Percentiles rank a stretch among this genome's conserved stretches.
Conservation (phyloP, 2,329 filamentous ascomycete species). For the Basipetospora sp. region DNA sequence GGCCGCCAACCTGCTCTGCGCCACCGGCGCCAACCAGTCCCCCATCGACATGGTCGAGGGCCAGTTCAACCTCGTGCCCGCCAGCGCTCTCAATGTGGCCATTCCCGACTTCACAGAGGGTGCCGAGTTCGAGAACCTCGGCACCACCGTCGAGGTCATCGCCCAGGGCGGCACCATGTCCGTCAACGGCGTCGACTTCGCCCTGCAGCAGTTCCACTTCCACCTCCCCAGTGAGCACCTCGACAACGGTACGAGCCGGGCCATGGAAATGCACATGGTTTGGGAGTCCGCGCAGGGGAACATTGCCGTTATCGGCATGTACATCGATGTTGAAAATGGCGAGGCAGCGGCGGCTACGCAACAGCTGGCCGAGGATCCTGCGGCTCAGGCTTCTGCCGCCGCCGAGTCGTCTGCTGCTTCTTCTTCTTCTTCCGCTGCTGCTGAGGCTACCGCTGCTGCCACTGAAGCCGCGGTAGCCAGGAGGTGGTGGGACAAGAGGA, state of each 20-base stretch:
- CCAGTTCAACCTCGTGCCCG: slow-evolving; percentile 9
- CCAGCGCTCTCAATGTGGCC: slow-evolving; percentile 13
- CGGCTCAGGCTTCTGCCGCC: slow-evolving; percentile 5
- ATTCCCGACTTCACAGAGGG: slow-evolving; percentile 19
- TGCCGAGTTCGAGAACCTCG: slow-evolving; percentile 35
- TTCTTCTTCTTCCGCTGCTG: background rate
- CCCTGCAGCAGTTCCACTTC: slow-evolving; percentile 43
- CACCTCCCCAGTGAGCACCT: slow-evolving; percentile 46
- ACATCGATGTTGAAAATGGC: slow-evolving; percentile 24
- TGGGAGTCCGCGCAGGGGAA: slow-evolving; percentile 17
- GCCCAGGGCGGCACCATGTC: slow-evolving; percentile 26
- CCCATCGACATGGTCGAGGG: slow-evolving; percentile 34
- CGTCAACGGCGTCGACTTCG: slow-evolving; percentile 24
- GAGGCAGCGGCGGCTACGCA: slow-evolving; percentile 8
- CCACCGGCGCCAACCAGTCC: slow-evolving; percentile 36
- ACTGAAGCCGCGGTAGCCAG: slow-evolving; percentile 3
- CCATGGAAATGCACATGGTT: slow-evolving; percentile 28
- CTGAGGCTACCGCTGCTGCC: background rate
- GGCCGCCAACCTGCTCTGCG: slow-evolving; percentile 31
- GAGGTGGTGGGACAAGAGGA: background rate
- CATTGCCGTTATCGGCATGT: slow-evolving; percentile 29
- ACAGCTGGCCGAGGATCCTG: slow-evolving; percentile 6
- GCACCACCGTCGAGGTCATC: slow-evolving; percentile 34
- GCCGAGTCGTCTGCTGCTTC: background rate
- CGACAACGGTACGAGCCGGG: slow-evolving; percentile 26